Evolutionary conservation across 345 rosid species (phyloP).

Genomic region (Carallia pectinifolia): DNA sequence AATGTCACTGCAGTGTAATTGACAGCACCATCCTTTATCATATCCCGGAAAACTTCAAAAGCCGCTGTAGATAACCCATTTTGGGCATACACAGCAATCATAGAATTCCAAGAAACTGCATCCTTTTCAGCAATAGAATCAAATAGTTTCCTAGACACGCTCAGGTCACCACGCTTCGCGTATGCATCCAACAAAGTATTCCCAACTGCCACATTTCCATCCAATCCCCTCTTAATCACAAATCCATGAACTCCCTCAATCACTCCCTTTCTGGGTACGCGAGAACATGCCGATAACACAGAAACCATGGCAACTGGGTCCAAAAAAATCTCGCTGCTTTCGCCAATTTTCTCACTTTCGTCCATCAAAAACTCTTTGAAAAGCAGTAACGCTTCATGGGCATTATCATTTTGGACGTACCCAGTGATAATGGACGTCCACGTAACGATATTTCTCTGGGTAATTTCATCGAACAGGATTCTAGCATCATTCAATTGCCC

Average conservation of each 20-base stretch:
- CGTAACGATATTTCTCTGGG: conserved; percentile 59
- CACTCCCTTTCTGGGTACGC: conserved; percentile 39
- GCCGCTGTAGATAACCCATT: conserved; percentile 66
- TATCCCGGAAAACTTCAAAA: conserved; percentile 45
- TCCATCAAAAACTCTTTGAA: conserved; percentile 63
- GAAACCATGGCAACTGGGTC: conserved; percentile 70
- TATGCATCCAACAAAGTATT: conserved; percentile 78
- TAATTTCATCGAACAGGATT: conserved; percentile 73
- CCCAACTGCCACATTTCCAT: conserved; percentile 48
- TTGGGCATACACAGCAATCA: conserved; percentile 71
- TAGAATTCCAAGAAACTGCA: conserved; percentile 71
- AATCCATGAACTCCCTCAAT: conserved; percentile 63
- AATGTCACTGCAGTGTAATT: conserved; percentile 63
- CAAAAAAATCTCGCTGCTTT: conserved; percentile 25
- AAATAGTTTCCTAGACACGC: conserved; percentile 60
- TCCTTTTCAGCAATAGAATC: conserved; percentile 61
- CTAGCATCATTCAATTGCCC: conserved; percentile 58
- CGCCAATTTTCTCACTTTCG: conserved; percentile 37
- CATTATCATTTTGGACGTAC: conserved; percentile 57
- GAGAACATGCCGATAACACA: conserved; percentile 78
- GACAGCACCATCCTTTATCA: conserved; percentile 41
- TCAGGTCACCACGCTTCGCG: conserved; percentile 60
- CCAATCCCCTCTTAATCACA: conserved; percentile 62
- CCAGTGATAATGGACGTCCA: conserved; percentile 91
- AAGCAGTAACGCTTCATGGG: conserved; percentile 52